Evolutionary conservation across 441 rosid genomes (phyloP), one percentile per base, ranked within the genome.

Genomic region (Melianthus villosus): DNA sequence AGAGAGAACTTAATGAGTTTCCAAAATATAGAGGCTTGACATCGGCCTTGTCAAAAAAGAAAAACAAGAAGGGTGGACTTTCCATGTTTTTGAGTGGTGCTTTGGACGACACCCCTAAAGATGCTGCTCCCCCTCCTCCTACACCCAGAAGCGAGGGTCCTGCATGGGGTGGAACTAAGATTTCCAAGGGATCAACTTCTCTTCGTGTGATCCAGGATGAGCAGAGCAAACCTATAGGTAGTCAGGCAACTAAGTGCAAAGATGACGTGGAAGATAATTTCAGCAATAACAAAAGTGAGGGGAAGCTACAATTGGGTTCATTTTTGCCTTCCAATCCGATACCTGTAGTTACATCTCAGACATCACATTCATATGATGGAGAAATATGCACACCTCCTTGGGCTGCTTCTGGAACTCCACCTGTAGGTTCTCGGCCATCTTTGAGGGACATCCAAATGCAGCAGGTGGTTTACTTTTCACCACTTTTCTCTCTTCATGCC

Each of bases 51-150:
- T 51, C 73, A 36, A 82, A 77, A 71, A 91, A 77, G 68, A 78
- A 72, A 53, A 63, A 57, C 22, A 75, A 78, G 55, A 84, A 75
- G 59, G 98, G 98, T 34, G 96, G 96, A 11, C 98, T 91, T 44
- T 84, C 98, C n/a, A 67, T 84, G 98, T 91, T 91, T 63, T 51
- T 91, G 69, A 91, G 86, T 34, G 98, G 96, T 60, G 94, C 94
- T 52, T 94, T 91, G 43, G 98, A 91, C 40, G 86, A 77, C 34
- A 19, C 48, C 44, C 79, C 94, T 7, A 72, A 65, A 65, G 70
- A 59, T 15, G 50, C 42, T 39, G 39, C 66, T 22, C 67, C 67
- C 1, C 70, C 82, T 31, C 80, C 82, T 4, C 75, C 65, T 36
- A 57, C 68, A 38, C 82, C 96, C 4, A 80, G 51, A 68, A 68